Evolutionary conservation across 352 stramenopile species (phyloP).

Genomic region (Phytophthora pisi): DNA sequence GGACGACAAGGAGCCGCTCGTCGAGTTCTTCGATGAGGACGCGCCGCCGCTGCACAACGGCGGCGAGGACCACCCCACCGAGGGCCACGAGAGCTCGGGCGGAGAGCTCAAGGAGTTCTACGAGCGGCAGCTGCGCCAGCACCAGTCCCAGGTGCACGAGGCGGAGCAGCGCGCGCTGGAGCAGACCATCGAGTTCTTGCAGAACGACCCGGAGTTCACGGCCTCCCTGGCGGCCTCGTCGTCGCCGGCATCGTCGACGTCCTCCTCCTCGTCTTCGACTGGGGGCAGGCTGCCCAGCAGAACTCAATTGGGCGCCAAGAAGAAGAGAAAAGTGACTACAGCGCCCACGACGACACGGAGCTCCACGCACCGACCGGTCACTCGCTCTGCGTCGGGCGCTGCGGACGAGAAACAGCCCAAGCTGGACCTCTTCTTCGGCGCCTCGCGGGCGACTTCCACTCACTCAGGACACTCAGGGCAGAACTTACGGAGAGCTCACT

Average conservation of each 20-base stretch:
- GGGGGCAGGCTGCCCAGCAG: slow-evolving; percentile 3
- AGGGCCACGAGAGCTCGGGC: slow-evolving; percentile 16
- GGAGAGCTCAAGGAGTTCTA: slow-evolving; percentile 50
- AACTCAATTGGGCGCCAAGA: slow-evolving; percentile 1
- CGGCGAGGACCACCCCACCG: slow-evolving; percentile 30
- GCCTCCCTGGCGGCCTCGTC: slow-evolving; percentile 29
- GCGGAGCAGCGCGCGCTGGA: slow-evolving; percentile 46
- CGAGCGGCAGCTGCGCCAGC: slow-evolving; percentile 40
- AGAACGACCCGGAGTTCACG: slow-evolving; percentile 54
- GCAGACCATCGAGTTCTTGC: slow-evolving; percentile 61
- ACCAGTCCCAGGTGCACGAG: slow-evolving; percentile 38
- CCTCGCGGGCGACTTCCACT: slow-evolving; percentile 22
- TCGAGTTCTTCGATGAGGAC: slow-evolving; percentile 65
- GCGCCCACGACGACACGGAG: slow-evolving; percentile 17
- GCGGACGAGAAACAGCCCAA: slow-evolving; percentile 48
- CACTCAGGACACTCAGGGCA: slow-evolving; percentile 24
- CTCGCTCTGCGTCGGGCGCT: slow-evolving; percentile 27
- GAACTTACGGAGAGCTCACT: slow-evolving; percentile 25
- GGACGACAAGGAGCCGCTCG: slow-evolving; percentile 30
- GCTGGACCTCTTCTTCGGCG: slow-evolving; percentile 48
- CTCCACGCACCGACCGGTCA: slow-evolving; percentile 28
- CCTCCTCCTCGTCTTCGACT: slow-evolving; percentile 24
- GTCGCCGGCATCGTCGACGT: slow-evolving; percentile 28
- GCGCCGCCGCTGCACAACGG: slow-evolving; percentile 37
- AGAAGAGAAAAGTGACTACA: slow-evolving; percentile 14